Evolutionary conservation across 352 stramenopile genomes (phyloP).

Genomic region (Phytophthora cryptogea): DNA sequence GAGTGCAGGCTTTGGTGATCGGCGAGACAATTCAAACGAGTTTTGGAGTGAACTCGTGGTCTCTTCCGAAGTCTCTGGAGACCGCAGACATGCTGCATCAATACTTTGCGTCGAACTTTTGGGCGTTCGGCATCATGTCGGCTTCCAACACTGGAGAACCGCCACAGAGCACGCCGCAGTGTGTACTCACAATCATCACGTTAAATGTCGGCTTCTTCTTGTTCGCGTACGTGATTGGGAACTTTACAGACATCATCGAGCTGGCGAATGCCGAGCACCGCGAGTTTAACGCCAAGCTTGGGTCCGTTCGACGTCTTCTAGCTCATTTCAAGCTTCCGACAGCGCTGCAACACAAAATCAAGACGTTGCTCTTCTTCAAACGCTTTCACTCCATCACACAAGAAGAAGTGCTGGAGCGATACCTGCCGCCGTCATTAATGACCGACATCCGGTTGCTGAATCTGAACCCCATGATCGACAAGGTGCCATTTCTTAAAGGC

Average conservation of each 20-base stretch:
- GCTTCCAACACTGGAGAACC: conserved; percentile 46
- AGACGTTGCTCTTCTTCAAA: conserved; percentile 65
- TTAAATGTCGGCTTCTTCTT: conserved; percentile 55
- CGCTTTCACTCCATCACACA: conserved; percentile 58
- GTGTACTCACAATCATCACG: conserved; percentile 50
- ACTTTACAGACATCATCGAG: conserved; percentile 57
- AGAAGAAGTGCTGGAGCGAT: conserved; percentile 48
- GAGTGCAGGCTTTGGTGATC: conserved; percentile 1
- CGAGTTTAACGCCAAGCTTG: conserved; percentile 54
- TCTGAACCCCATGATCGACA: conserved; percentile 53
- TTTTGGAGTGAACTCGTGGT: conserved; percentile 53
- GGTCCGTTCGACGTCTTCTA: conserved; percentile 47
- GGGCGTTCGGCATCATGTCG: conserved; percentile 67
- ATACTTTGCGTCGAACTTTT: conserved; percentile 57
- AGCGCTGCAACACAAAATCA: conserved; percentile 45
- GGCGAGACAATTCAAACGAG: conserved; percentile 3
- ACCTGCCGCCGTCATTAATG: conserved; percentile 48
- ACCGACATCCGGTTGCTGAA: conserved; percentile 52
- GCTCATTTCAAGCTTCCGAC: conserved; percentile 48
- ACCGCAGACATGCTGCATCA: conserved; percentile 26
- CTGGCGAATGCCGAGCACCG: conserved; percentile 48
- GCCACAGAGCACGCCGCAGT: conserved; percentile 46
- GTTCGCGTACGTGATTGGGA: conserved; percentile 66
- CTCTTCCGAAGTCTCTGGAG: conserved; percentile 33
- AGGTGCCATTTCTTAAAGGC: conserved; percentile 45